These are phyloP conservation scores for Penicillium fimorum DNA, from an alignment of 495 filamentous ascomycete genomes.

Conservation along the genomic window DNA sequence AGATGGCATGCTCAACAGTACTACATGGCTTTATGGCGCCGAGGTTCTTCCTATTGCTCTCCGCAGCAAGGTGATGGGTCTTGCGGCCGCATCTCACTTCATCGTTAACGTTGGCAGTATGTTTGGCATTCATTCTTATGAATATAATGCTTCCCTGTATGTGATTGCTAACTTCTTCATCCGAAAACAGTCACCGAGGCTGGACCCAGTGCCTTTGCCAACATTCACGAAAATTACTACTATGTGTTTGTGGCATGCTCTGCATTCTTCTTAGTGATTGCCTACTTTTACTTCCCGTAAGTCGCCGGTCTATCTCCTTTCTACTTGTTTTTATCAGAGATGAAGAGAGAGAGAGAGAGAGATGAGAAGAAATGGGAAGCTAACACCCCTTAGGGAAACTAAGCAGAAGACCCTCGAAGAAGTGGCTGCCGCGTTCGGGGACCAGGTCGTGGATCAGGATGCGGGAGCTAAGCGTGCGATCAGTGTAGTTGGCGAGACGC, in stretches of 20 bases:
- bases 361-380: not conserved
- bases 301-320: constrained; percentile 13
- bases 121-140: constrained; percentile 1
- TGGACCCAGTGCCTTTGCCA: constrained; percentile 57
- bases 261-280: constrained; percentile 47
- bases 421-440: constrained; percentile 57
- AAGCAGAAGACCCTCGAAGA: constrained; percentile 58
- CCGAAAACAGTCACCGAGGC: constrained; percentile 51
- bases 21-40: constrained; percentile 60
- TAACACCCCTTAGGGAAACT: constrained; percentile 41
- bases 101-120: constrained; percentile 56
- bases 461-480: constrained; percentile 25
- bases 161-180: not conserved
- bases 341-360: not conserved
- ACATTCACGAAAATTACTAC: constrained; percentile 59
- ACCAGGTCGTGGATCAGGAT: constrained; percentile 48
- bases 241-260: constrained; percentile 58
- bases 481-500: constrained; percentile 17
- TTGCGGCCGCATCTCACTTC: constrained; percentile 57
- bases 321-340: not conserved
- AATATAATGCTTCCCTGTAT: not conserved
- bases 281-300: constrained; percentile 56
- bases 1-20: constrained; percentile 60
- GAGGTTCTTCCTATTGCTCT: constrained; percentile 57
- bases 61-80: constrained; percentile 58